Percentiles rank a stretch among this genome's conserved stretches.
Evolutionary conservation across 139 green algal genomes (phyloP).

Genomic region (Bryopsis sp.): DNA sequence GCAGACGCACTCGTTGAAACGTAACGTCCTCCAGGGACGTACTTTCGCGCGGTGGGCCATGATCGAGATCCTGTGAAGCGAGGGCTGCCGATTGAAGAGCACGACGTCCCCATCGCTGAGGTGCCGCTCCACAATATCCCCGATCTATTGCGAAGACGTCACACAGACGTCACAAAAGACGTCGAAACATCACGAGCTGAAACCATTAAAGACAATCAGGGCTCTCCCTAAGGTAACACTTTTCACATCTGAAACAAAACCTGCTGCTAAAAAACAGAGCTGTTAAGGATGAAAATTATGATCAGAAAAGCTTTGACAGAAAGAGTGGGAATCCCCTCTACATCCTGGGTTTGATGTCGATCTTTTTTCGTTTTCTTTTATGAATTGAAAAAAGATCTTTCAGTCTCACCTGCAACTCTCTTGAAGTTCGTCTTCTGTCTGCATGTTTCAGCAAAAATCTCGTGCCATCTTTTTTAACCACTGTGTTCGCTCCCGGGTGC

Average conservation of each 20-base stretch:
- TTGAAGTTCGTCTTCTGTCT: slow-evolving; percentile 74
- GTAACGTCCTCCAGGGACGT: slow-evolving; percentile 75
- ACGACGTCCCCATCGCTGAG: slow-evolving; percentile 83
- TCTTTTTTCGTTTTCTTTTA: slow-evolving; percentile 3
- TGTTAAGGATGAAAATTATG: too few relatives aligned
- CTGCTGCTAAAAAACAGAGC: too few relatives aligned
- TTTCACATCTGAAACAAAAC: slow-evolving; percentile 32
- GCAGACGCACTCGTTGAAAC: slow-evolving; percentile 98
- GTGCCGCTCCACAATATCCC: slow-evolving; percentile 24
- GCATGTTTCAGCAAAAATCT: slow-evolving; percentile 74
- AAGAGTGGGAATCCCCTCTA: too few relatives aligned
- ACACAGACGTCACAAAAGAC: too few relatives aligned
- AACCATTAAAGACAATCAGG: too few relatives aligned
- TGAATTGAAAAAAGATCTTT: too few relatives aligned
- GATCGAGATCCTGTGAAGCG: slow-evolving; percentile 93
- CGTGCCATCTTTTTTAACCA: slow-evolving; percentile 43
- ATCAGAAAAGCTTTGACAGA: too few relatives aligned
- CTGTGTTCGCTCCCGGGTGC: slow-evolving; percentile 88
- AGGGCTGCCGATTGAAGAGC: slow-evolving; percentile 98
- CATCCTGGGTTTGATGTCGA: too few relatives aligned
- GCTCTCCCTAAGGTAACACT: too few relatives aligned
- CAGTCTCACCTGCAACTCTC: slow-evolving; percentile 64
- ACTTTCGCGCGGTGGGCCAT: slow-evolving; percentile 88
- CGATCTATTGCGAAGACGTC: too few relatives aligned
- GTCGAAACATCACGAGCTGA: too few relatives aligned